Evolutionary conservation across 2,329 filamentous ascomycete species (phyloP), one percentile per base, ranked within the genome.

Genomic region (Phialophora macrospora): DNA sequence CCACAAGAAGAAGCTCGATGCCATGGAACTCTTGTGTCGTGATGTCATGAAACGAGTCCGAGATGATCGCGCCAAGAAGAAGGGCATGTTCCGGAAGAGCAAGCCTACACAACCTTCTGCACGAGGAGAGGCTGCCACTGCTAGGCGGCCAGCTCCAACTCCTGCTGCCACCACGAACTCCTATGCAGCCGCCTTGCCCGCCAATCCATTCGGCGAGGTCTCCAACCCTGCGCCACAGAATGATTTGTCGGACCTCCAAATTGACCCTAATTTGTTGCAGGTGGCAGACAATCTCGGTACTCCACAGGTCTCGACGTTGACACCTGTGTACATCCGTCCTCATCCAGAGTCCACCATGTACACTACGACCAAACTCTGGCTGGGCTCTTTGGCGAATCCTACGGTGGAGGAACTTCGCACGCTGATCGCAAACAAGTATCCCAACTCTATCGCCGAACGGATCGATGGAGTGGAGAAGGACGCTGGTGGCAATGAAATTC

Each of bases 31-130:
- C 0, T 78, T 95, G 3, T 90, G 89, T 60, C 84, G 88, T 59
- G 91, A 94, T 76, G 89, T 92, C 20, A 88, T 91, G 84, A 93
- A 93, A 78, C 84, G 91, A 55, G 82, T 90, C 60, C 85, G 89
- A 41, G 89, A 92, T 72, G 88, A 91, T 69, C 84, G 86, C 65
- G 81, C 81, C 0, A 86, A 85, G 70, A 79, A 79, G 14, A 80
- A 80, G 68, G 67, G 67, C 8, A 67, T 62, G 22, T 69, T 69
- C n/a, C 55, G 67, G 12, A 79, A 75, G 77, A 34, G 52, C 52
- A 75, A 73, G 74, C 72, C 76, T 5, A 63, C 59, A 14, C 66
- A 59, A 62, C 68, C 12, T 71, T 62, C 62, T 72, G 80, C 80
- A 62, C 79, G 77, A 54, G 78, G 76, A 4, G 74, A 80, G 7